Conservation (phyloP, 805 yeast species). For the Wickerhamomyces alni region DNA sequence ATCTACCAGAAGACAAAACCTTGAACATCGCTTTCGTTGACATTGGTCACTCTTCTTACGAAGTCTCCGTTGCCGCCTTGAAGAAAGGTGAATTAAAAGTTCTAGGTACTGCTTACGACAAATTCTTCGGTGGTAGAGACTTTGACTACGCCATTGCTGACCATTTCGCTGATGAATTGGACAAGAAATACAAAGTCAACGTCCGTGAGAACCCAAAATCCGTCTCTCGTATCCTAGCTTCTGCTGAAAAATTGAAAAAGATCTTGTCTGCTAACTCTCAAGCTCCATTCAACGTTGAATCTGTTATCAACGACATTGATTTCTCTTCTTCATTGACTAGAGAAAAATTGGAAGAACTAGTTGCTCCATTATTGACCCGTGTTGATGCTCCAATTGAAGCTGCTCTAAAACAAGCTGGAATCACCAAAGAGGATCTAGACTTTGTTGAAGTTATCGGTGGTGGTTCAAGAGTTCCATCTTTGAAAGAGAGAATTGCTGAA, state of each 20-base stretch:
- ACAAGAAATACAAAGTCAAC: constrained; percentile 88
- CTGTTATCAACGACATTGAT: constrained; percentile 95
- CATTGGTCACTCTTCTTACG: constrained; percentile 94
- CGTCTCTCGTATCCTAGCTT: constrained; percentile 83
- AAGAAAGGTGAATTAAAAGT: constrained; percentile 95
- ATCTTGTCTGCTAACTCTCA: constrained; percentile 91
- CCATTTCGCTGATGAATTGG: constrained; percentile 91
- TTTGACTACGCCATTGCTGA: constrained; percentile 91
- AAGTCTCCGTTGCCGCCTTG: constrained; percentile 83
- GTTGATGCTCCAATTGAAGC: constrained; percentile 69
- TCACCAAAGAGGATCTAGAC: constrained; percentile 70
- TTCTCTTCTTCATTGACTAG: constrained; percentile 85
- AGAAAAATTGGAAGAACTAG: constrained; percentile 87
- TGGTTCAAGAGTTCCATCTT: constrained; percentile 92
- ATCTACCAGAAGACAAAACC: constrained; percentile 90
- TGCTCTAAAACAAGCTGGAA: constrained; percentile 77
- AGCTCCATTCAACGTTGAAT: constrained; percentile 94
- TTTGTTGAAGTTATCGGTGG: constrained; percentile 97
- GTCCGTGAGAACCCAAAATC: constrained; percentile 91
- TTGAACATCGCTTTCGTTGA: constrained; percentile 90
- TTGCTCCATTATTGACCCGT: constrained; percentile 74
- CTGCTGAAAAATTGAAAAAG: constrained; percentile 92
- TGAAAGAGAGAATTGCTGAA: constrained; percentile 75
- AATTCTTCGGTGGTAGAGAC: constrained; percentile 98
- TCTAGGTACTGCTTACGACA: constrained; percentile 87